These are phyloP conservation scores for Sporothrix variecibatus DNA, from an alignment of 2,329 filamentous ascomycete genomes.

Conservation along the genomic window DNA sequence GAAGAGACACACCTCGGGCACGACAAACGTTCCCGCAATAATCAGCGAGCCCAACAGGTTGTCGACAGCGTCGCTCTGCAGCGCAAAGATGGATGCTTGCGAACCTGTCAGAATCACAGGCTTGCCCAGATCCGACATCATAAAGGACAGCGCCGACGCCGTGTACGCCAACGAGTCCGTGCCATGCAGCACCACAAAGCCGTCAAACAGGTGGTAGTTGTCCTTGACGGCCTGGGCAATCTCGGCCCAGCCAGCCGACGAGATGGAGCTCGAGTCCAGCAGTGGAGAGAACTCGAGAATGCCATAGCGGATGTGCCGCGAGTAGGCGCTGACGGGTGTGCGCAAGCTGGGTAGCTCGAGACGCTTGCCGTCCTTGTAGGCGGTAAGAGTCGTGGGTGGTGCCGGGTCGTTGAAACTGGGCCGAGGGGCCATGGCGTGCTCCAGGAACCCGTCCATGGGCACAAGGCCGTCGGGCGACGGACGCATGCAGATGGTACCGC, in stretches of 20 bases:
- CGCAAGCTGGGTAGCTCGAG: conserved; percentile 67
- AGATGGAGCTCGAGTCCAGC: conserved; percentile 88
- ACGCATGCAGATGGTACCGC: conserved; percentile 89
- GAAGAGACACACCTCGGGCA: conserved; percentile 90
- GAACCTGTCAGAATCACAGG: conserved; percentile 84
- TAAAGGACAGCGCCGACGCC: conserved; percentile 87
- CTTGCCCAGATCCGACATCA: conserved; percentile 88
- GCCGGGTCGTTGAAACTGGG: conserved; percentile 83
- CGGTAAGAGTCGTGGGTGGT: conserved; percentile 52
- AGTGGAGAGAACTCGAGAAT: conserved; percentile 82
- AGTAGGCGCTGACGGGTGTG: conserved; percentile 78
- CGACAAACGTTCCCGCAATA: conserved; percentile 87
- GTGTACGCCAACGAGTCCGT: conserved; percentile 90
- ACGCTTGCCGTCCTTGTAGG: conserved; percentile 52
- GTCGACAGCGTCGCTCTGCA: conserved; percentile 89
- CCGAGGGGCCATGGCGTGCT: conserved; percentile 77
- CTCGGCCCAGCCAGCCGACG: conserved; percentile 80
- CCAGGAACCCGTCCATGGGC: conserved; percentile 77
- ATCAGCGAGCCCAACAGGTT: conserved; percentile 87
- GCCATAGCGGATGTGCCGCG: conserved; percentile 78
- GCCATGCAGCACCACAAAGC: conserved; percentile 87
- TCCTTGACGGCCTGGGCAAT: conserved; percentile 77
- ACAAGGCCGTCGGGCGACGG: conserved; percentile 77
- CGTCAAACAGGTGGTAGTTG: conserved; percentile 88
- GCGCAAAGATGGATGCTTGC: conserved; percentile 82